These are phyloP conservation scores for Ceratocystis cubensis DNA, from an alignment of 2,329 filamentous ascomycete species.

Conservation along the genomic window DNA sequence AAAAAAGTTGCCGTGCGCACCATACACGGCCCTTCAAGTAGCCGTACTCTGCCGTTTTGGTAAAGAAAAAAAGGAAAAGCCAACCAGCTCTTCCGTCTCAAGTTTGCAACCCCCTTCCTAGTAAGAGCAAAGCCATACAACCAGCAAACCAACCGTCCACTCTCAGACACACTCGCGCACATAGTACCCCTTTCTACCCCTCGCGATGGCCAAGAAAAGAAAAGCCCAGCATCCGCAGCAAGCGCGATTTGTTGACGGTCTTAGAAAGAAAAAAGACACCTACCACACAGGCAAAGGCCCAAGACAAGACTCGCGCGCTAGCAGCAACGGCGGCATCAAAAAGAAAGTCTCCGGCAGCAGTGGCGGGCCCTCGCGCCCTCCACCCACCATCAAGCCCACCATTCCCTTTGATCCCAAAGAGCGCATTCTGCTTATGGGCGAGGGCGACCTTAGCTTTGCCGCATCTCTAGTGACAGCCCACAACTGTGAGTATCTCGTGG, in stretches of 20 bases:
- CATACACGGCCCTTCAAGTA: not conserved
- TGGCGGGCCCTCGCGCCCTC: conserved; percentile 15
- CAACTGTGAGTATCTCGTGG: conserved; percentile 52
- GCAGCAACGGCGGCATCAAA: conserved; percentile 18
- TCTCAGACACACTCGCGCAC: not conserved
- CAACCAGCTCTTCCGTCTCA: not conserved
- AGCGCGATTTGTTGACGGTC: conserved; percentile 17
- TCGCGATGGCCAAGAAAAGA: conserved; percentile 33
- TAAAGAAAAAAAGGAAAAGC: not conserved
- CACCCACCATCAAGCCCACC: conserved; percentile 25
- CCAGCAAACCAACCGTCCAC: not conserved
- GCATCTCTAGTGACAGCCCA: conserved; percentile 53
- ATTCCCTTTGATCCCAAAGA: conserved; percentile 58
- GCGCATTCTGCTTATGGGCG: conserved; percentile 62
- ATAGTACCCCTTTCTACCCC: not conserved
- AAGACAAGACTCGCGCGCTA: not conserved
- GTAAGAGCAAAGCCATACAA: too few relatives aligned
- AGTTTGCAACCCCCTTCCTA: too few relatives aligned
- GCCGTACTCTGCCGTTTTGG: not conserved
- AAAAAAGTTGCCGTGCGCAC: not conserved
- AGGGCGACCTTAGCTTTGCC: conserved; percentile 71
- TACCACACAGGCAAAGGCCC: conserved; percentile 10
- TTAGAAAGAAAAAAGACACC: conserved; percentile 16
- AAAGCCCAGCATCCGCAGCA: conserved; percentile 29
- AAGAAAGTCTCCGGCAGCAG: conserved; percentile 22